These are phyloP conservation scores for Postia placenta DNA, from an alignment of 768 basidiomycete species.

Conservation along the genomic window DNA sequence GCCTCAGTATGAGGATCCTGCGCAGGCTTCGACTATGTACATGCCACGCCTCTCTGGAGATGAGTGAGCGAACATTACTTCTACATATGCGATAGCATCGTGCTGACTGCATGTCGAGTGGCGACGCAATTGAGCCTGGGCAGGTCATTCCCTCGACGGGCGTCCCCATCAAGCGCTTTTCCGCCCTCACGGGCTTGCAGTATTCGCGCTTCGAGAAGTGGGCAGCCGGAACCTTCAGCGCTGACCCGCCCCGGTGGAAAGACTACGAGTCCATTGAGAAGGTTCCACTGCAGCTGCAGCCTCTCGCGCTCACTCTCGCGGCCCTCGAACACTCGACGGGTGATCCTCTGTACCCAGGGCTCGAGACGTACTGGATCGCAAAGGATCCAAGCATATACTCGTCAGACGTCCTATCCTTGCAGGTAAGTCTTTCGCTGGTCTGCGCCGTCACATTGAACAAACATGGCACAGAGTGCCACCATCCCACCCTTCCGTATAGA, in stretches of 20 bases:
- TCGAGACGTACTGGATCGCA: slow-evolving; percentile 29
- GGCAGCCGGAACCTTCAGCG: slow-evolving; percentile 21
- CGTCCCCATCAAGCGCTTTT: slow-evolving; percentile 14
- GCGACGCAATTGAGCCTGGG: neutral
- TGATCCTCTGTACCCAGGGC: slow-evolving; percentile 29
- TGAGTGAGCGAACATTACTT: neutral
- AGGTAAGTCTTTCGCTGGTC: too few relatives aligned
- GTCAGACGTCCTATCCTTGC: neutral
- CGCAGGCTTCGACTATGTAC: slow-evolving; percentile 16
- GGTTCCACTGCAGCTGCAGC: slow-evolving; percentile 16
- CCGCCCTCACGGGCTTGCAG: slow-evolving; percentile 25
- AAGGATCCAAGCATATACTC: slow-evolving; percentile 18
- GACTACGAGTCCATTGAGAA: slow-evolving; percentile 13
- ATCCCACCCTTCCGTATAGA: slow-evolving; percentile 23
- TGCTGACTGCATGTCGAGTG: neutral
- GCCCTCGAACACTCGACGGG: slow-evolving; percentile 27
- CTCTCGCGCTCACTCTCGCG: slow-evolving; percentile 21
- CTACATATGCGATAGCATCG: neutral
- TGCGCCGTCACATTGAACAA: too few relatives aligned
- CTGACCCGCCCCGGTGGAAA: neutral
- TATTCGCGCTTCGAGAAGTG: slow-evolving; percentile 25
- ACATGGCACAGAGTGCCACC: too few relatives aligned
- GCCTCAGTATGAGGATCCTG: slow-evolving; percentile 7
- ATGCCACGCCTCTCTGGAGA: slow-evolving; percentile 31
- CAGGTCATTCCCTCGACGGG: neutral